These are phyloP conservation scores for Physcomitrellopsis africana DNA, from an alignment of 225 moss, liverwort and hornwort species.

Conservation along the genomic window DNA sequence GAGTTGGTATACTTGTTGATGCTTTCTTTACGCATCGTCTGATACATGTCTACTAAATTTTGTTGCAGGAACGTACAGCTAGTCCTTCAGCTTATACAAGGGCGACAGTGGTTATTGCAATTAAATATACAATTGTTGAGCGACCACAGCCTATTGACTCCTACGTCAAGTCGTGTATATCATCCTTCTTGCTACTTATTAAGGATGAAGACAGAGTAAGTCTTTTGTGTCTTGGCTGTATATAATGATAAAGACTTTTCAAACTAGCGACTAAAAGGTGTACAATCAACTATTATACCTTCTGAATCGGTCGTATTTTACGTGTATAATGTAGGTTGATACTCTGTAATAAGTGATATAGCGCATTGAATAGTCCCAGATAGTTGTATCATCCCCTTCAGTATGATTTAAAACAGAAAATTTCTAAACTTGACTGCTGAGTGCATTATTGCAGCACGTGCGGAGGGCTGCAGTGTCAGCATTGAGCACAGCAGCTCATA, in stretches of 20 bases:
- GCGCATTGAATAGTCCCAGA: neutral
- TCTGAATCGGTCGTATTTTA: slow-evolving; percentile 16
- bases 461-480: slow-evolving; percentile 98
- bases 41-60: slow-evolving; percentile 26
- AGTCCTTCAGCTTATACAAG: slow-evolving; percentile 89
- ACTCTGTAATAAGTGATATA: neutral
- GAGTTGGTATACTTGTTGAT: slow-evolving; percentile 5
- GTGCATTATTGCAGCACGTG: slow-evolving; percentile 78
- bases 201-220: slow-evolving; percentile 95
- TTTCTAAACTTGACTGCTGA: slow-evolving; percentile 12
- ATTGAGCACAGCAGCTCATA: slow-evolving; percentile 95
- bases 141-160: slow-evolving; percentile 96
- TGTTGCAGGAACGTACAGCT: slow-evolving; percentile 86
- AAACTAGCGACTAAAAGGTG: slow-evolving; percentile 9
- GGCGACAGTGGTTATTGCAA: slow-evolving; percentile 98
- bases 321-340: slow-evolving; percentile 14
- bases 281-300: neutral
- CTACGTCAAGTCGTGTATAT: slow-evolving; percentile 93
- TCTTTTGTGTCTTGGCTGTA: slow-evolving; percentile 13
- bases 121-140: slow-evolving; percentile 98
- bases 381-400: neutral
- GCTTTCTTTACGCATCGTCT: slow-evolving; percentile 20
- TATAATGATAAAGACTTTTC: neutral
- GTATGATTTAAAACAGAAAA: slow-evolving; percentile 16
- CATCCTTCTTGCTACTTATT: slow-evolving; percentile 94